phyloP scores from a whole-genome alignment of 768 basidiomycete genomes.

The Guyanaporus albipodus region DNA sequence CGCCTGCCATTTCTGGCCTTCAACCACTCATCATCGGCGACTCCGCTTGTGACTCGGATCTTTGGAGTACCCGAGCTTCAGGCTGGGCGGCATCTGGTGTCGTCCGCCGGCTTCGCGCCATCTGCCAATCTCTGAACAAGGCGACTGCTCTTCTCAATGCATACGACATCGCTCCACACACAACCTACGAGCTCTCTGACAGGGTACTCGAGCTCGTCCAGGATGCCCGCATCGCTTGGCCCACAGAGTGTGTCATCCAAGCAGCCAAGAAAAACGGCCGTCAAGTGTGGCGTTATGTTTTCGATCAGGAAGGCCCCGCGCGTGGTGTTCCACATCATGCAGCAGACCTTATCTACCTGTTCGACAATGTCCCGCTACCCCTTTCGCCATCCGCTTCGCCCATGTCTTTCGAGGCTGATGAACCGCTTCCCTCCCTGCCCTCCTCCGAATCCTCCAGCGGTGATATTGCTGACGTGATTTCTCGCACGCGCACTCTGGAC shows the following conservation, averaged over 20 bases:
- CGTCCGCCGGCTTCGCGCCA: conserved; percentile 65
- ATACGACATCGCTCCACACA: conserved; percentile 66
- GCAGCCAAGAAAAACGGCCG: conserved; percentile 48
- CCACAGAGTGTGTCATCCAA: conserved; percentile 59
- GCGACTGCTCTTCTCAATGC: conserved; percentile 59
- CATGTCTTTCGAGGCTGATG: conserved; percentile 34
- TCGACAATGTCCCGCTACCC: conserved; percentile 67
- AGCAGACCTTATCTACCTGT: conserved; percentile 72
- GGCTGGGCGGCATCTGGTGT: conserved; percentile 60
- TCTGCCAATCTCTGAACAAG: conserved; percentile 65
- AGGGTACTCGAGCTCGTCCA: conserved; percentile 70
- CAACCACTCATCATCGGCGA: conserved; percentile 80
- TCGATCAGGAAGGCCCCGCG: conserved; percentile 74
- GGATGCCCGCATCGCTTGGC: conserved; percentile 74
- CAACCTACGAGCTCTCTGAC: conserved; percentile 63
- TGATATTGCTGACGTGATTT: conserved; percentile 15
- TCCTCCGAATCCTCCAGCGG: conserved; percentile 27
- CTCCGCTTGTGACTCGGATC: conserved; percentile 57
- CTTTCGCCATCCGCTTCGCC: conserved; percentile 33
- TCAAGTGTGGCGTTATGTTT: conserved; percentile 77
- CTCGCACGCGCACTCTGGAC: conserved; percentile 19
- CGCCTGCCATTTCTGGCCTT: conserved; percentile 20
- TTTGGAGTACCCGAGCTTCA: conserved; percentile 58
- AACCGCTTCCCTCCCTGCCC: conserved; percentile 26
- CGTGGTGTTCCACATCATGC: conserved; percentile 65